Evolutionary conservation across 768 basidiomycete species (phyloP), one percentile per base, ranked within the genome.

Genomic region (Leucosporidium creatinivorum): DNA sequence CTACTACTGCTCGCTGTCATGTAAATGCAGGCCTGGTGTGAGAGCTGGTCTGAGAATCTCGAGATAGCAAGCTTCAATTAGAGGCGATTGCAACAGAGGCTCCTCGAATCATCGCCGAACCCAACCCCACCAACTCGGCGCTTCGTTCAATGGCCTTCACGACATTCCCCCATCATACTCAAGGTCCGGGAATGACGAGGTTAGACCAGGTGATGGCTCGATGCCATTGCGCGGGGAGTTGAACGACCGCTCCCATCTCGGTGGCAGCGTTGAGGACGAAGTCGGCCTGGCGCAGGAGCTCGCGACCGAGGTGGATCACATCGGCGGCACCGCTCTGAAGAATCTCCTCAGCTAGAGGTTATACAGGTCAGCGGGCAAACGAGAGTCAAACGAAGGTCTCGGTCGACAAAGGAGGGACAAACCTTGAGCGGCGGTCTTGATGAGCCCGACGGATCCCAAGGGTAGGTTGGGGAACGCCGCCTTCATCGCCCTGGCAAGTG

Each of bases 291-390:
- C 31, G 12, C 25, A 33, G 26, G 30, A 66, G 33, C 50, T 66
- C 58, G 18, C 58, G 58, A 19, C 15, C 58, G 65, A 50, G 64
- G 50, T 51, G 50, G 26, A 89, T 80, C 4, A 87, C 83, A 74
- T 91, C 88, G 4, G 87, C 84, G 73, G 88, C 83, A 36, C 85
- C 86, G 2, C 83, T 78, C 69, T 84, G 80, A n/a, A 91, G 76
- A 75, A 86, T 84, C 10, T 82, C 80, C 75, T 91, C 85, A 28
- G 54, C 54, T 36, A 56, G n/a, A 28, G 4, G 49, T 30, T 15
- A 18, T 21, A 33, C 31, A 57, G 23, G 55, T 57, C 21, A 57
- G 55, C 21, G 30, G 5, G 58, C 77, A 21, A 36, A 3, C n/a
- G n/a, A n/a, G n/a, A n/a, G n/a, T n/a, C n/a, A n/a, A n/a, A n/a